Evolutionary conservation across 192 early-diverging fungal species (phyloP).

Genomic region (Geranomyces michiganensis): DNA sequence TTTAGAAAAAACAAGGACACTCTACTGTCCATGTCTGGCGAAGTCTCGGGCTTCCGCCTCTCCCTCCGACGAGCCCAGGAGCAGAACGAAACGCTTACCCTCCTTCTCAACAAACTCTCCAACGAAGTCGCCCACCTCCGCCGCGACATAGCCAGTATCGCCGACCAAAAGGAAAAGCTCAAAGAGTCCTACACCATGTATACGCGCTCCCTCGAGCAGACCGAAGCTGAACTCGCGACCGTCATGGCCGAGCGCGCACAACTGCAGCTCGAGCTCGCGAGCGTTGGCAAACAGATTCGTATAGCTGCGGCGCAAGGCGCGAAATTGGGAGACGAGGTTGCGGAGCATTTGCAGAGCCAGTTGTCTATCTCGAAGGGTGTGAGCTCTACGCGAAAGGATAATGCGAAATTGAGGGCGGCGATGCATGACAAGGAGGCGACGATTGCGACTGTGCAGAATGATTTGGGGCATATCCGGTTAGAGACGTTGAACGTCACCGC

Average conservation of each 20-base stretch:
- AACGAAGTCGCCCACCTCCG: conserved; percentile 54
- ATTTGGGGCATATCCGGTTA: conserved; percentile 49
- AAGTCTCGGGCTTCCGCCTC: conserved; percentile 54
- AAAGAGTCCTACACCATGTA: conserved; percentile 52
- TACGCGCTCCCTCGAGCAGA: conserved; percentile 51
- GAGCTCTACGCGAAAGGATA: conserved; percentile 46
- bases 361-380: conserved; percentile 57
- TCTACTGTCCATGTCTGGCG: conserved; percentile 46
- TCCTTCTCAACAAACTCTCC: conserved; percentile 56
- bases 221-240: conserved; percentile 52
- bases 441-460: conserved; percentile 58
- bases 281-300: conserved; percentile 48
- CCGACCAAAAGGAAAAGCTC: conserved; percentile 54
- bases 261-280: conserved; percentile 52
- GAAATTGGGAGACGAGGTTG: conserved; percentile 56
- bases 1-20: conserved; percentile 53
- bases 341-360: conserved; percentile 59
- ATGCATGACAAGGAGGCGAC: conserved; percentile 62
- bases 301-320: conserved; percentile 33
- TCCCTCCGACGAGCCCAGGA: conserved; percentile 51
- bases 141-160: conserved; percentile 46
- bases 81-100: conserved; percentile 57
- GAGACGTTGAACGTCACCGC: conserved; percentile 46
- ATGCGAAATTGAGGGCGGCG: conserved; percentile 42
- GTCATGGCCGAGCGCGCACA: conserved; percentile 53